These are phyloP conservation scores for Bipolaris gigantea DNA, from an alignment of 2,329 filamentous ascomycete species.

Conservation along the genomic window DNA sequence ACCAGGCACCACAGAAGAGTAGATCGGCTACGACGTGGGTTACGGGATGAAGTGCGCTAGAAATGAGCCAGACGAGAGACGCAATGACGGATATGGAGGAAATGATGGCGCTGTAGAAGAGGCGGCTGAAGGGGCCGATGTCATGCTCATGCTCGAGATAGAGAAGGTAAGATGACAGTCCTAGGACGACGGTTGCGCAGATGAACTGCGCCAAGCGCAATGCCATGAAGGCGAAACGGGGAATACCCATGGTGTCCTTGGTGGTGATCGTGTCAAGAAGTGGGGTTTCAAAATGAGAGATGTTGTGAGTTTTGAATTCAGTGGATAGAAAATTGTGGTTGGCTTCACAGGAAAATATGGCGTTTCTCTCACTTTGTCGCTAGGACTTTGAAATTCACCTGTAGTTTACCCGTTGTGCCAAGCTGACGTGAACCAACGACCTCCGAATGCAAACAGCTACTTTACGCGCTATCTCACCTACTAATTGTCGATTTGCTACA, in stretches of 20 bases:
- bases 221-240: constrained; percentile 57
- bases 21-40: constrained; percentile 71
- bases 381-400: background rate
- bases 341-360: background rate
- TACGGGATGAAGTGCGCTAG: constrained; percentile 61
- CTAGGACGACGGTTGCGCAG: constrained; percentile 62
- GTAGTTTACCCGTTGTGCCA: background rate
- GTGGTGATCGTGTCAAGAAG: background rate
- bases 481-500: background rate
- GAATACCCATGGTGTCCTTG: constrained; percentile 19
- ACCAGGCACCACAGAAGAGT: constrained; percentile 69
- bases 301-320: background rate
- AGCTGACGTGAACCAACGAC: background rate
- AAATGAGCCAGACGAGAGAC: background rate
- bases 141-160: constrained; percentile 41
- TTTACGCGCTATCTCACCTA: background rate
- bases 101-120: constrained; percentile 75
- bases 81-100: constrained; percentile 62
- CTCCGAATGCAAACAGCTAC: background rate
- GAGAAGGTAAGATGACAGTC: constrained; percentile 21
- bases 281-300: background rate
- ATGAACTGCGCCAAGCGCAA: constrained; percentile 65
- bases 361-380: background rate
- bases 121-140: constrained; percentile 61
- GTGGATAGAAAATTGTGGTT: background rate